Evolutionary conservation across 140 eudicot genomes (phyloP).

Genomic region (Bidens hawaiensis): DNA sequence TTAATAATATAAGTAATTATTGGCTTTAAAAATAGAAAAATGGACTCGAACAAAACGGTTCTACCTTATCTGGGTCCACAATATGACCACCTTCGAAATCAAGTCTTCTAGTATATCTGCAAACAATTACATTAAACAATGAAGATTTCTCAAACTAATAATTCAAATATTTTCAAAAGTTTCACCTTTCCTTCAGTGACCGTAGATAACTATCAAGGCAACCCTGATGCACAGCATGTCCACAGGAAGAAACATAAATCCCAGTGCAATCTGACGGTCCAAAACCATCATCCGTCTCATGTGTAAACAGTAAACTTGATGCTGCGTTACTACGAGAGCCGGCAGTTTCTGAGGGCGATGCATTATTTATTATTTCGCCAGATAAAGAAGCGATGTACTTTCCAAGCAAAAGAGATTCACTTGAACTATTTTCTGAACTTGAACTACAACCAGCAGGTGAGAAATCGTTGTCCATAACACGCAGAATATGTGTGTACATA

Average conservation of each 20-base stretch:
- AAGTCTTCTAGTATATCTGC: constrained; percentile 68
- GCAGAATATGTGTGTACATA: constrained; percentile 45
- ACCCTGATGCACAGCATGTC: constrained; percentile 94
- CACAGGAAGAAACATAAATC: constrained; percentile 79
- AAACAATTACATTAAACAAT: too few species aligned
- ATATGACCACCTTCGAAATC: constrained; percentile 90
- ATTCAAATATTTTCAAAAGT: neutral
- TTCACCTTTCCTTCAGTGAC: constrained; percentile 81
- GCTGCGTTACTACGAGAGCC: constrained; percentile 35
- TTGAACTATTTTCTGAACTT: constrained; percentile 22
- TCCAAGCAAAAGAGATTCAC: constrained; percentile 58
- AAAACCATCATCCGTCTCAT: constrained; percentile 37
- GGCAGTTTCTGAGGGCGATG: constrained; percentile 41
- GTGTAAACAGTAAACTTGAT: constrained; percentile 20
- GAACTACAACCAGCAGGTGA: too few species aligned
- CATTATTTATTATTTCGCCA: constrained; percentile 40
- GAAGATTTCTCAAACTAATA: neutral
- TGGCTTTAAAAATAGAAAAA: constrained; percentile 3
- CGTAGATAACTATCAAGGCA: constrained; percentile 88
- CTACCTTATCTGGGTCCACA: constrained; percentile 93
- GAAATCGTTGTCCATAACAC: constrained; percentile 15
- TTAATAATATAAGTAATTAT: neutral
- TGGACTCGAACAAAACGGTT: neutral
- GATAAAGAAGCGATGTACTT: constrained; percentile 66
- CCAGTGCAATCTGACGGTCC: constrained; percentile 74